Evolutionary conservation across 768 basidiomycete species (phyloP).

Genomic region (Xerocomellus intermedius): DNA sequence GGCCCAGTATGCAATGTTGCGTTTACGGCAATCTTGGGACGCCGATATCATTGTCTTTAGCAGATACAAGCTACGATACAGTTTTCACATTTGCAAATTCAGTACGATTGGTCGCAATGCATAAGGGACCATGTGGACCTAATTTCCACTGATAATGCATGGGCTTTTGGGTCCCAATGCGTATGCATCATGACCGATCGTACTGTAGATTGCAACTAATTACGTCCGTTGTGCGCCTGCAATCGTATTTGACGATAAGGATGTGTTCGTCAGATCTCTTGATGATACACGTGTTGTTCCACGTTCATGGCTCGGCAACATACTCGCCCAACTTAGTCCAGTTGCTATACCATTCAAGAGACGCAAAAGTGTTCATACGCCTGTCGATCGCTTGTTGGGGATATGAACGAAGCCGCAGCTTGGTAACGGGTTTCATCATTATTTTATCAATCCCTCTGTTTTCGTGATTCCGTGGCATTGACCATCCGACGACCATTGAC

Average conservation of each 20-base stretch:
- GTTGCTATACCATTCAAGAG: slow-evolving; percentile 3
- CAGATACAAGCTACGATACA: neutral
- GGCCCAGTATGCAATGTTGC: neutral
- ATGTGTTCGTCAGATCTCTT: slow-evolving; percentile 6
- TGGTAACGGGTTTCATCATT: slow-evolving; percentile 30
- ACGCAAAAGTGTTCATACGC: neutral
- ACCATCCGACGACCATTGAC: slow-evolving; percentile 3
- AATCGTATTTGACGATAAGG: slow-evolving; percentile 31
- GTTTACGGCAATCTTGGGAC: neutral
- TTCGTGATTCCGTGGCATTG: slow-evolving; percentile 31
- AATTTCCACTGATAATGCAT: neutral
- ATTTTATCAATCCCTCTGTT: slow-evolving; percentile 28
- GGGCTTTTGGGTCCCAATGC: neutral
- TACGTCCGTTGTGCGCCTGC: slow-evolving; percentile 3
- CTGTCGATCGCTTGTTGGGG: slow-evolving; percentile 22
- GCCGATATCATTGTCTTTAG: neutral
- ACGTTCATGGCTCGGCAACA: slow-evolving; percentile 10
- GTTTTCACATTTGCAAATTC: slow-evolving; percentile 18
- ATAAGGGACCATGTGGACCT: neutral
- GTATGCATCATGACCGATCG: neutral
- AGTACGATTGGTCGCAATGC: neutral
- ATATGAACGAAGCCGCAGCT: slow-evolving; percentile 14
- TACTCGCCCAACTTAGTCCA: neutral
- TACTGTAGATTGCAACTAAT: neutral
- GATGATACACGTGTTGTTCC: slow-evolving; percentile 21